These are phyloP conservation scores for Delonix regia DNA, from an alignment of 306 rosid genomes.

Conservation along the genomic window DNA sequence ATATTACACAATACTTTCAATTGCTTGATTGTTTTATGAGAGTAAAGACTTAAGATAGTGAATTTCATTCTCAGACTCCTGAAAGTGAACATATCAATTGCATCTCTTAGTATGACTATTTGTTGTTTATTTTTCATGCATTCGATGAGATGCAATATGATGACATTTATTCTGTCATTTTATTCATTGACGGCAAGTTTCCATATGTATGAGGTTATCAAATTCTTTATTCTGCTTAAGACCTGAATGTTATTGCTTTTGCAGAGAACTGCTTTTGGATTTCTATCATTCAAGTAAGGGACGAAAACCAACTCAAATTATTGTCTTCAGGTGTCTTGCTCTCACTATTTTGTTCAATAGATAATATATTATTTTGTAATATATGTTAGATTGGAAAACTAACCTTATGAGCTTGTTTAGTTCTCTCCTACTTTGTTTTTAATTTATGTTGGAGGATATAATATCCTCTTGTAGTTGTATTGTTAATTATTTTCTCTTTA, in stretches of 20 bases:
- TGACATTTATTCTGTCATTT: conserved; percentile 12
- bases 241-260: conserved; percentile 30
- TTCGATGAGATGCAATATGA: background rate
- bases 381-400: conserved; percentile 22
- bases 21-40: background rate
- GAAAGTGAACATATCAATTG: background rate
- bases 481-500: background rate
- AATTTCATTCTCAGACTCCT: background rate
- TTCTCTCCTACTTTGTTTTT: too few relatives aligned
- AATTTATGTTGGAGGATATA: background rate
- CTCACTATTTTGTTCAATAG: conserved; percentile 15
- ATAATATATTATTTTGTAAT: background rate
- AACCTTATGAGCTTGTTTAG: background rate
- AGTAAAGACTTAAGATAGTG: background rate
- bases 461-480: background rate
- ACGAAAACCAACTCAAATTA: conserved; percentile 78
- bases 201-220: conserved; percentile 7
- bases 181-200: conserved; percentile 15
- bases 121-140: conserved; percentile 12
- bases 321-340: conserved; percentile 78
- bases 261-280: conserved; percentile 92
- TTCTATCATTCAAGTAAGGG: conserved; percentile 68
- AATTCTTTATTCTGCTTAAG: conserved; percentile 17
- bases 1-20: background rate
- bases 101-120: background rate